Evolutionary conservation across 2,329 filamentous ascomycete genomes (phyloP), one percentile per base, ranked within the genome.

Genomic region (Exophiala sideris): DNA sequence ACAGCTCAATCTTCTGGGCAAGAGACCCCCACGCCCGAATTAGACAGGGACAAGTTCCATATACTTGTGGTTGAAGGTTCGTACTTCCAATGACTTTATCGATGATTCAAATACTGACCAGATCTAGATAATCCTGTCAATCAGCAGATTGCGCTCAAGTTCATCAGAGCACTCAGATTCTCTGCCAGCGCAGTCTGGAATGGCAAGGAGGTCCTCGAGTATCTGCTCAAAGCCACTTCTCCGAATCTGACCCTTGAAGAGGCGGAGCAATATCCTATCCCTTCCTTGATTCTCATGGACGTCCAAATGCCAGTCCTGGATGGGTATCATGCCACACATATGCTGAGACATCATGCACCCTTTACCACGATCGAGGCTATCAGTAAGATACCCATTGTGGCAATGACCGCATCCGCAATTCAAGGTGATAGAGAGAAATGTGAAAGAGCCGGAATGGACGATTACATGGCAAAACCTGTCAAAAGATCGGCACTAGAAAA

Each of bases 371-470:
- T 80, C 48, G 75, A 83, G 1, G 69, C 71, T 14, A 67, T 81
- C 3, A 75, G 78, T 50, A 76, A 84, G 40, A 84, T 89, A 4
- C 87, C 87, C 0, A 89, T 91, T 47, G 84, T 91, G 35, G 87
- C 87, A n/a, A 89, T 91, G 85, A 91, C 87, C 0, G 88, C 87
- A 3, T 88, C 84, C 3, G 87, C 87, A 0, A 89, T 90, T 38
- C 85, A 89, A 65, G 87, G 87, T 3, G 87, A 91, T 64, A 77
- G 80, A 45, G 87, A 90, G 66, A 89, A 89, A 66, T 90, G 87
- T 65, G 80, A 81, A 56, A 79, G 78, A 57, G 85, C 86, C 7
- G 87, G 87, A 32, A 90, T 90, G 87, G 86, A 90, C 61, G 86
- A 88, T 64, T 87, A 88, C 63, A 73, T 89, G 8, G 76, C 83